Base-by-base conservation (phyloP, 768 basidiomycete species). In the Boletus subcaerulescens region DNA sequence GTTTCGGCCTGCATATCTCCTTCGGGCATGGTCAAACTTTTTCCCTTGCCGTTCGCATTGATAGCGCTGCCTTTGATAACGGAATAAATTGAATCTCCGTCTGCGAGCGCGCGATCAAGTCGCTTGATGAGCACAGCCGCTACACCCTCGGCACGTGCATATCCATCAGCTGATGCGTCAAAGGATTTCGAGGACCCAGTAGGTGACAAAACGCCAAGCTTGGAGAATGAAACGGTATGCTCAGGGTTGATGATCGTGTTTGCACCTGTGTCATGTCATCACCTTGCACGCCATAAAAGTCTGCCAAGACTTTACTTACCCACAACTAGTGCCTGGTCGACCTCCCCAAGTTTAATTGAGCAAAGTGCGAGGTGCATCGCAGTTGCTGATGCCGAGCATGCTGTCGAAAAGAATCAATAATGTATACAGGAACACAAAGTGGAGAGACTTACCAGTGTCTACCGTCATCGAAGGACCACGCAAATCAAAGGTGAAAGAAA, bases 321-420 rank as follows among this genome's bases (percentile, higher is more conserved):
- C 0, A 67, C 62, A 29, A 82, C 73, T 9, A 83, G 67, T 0
- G 80, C 80, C 4, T 76, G 72, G 26, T 79, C 74, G 32, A 80
- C 73, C 40, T 81, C 80, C 1, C 78, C 78, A 32, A 61, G 65
- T 20, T 65, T 65, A 6, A 82, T 65, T 0, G 77, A 73, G 31
- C 76, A 74, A 2, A 80, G 68, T 3, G 77, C 80, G 17, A 82
- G 71, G 63, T 82, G 80, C 44, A 78, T 66, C 3, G 77, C 77
- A 6, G 70, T 74, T n/a, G 77, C 62, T 15, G 71, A 73, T 18
- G 79, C 80, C 35, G 77, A 80, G 57, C 81, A 82, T 8, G 65
- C 65, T 66, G 38, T 46, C 36, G 13, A 9, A 40, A 26, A 39
- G 15, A 18, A 24, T 44, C 36, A 12, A n/a, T 2, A 13, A 8